Evolutionary conservation across 1,284 basidiomycete genomes (phyloP).

Genomic region (Thelephora terrestris): DNA sequence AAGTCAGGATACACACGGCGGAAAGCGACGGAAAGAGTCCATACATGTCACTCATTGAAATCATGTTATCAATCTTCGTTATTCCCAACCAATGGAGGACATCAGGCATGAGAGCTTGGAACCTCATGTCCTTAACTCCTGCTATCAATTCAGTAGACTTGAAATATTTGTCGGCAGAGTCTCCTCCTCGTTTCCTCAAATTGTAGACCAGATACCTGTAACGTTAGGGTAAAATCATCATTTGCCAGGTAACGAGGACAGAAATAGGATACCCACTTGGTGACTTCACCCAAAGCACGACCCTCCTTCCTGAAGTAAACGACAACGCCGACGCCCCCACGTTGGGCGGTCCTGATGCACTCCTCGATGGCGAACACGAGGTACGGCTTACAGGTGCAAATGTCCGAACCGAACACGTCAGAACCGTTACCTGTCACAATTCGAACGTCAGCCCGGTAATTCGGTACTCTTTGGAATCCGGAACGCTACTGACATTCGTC

Average conservation of each 20-base stretch:
- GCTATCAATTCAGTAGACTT: conserved; percentile 89
- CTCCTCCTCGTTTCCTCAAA: conserved; percentile 88
- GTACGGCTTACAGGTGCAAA: conserved; percentile 94
- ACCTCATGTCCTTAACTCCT: conserved; percentile 93
- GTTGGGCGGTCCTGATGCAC: conserved; percentile 79
- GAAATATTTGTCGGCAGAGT: conserved; percentile 91
- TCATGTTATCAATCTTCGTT: conserved; percentile 80
- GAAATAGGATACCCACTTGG: conserved; percentile 46
- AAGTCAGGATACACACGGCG: not conserved
- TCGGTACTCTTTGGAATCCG: too few relatives aligned
- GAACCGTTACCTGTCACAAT: conserved; percentile 58
- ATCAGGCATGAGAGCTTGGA: conserved; percentile 95
- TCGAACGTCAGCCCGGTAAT: conserved; percentile 1
- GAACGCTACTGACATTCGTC: conserved; percentile 67
- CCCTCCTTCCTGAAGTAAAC: conserved; percentile 96
- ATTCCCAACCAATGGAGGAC: conserved; percentile 93
- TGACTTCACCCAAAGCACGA: conserved; percentile 86
- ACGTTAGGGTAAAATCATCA: not conserved
- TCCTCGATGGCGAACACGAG: conserved; percentile 91
- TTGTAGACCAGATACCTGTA: conserved; percentile 84
- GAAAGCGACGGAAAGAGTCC: conserved; percentile 13
- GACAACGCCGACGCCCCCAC: conserved; percentile 85
- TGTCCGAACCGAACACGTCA: conserved; percentile 86
- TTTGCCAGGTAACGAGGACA: not conserved
- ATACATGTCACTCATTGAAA: conserved; percentile 87